phyloP scores from a whole-genome alignment of 208 protist species.

The Tritrichomonas musculus region DNA sequence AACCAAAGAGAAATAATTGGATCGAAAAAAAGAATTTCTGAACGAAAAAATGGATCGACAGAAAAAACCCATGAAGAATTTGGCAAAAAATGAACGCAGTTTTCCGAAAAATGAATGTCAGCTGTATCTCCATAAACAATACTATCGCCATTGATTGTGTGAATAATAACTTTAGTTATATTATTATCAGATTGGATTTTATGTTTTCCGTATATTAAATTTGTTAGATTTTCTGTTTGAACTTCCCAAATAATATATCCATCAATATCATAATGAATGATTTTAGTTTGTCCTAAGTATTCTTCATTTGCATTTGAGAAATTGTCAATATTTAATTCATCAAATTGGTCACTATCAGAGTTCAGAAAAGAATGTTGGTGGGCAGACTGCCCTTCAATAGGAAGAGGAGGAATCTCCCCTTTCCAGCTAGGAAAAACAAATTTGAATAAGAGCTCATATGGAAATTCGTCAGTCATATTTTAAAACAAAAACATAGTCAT shows the following conservation, averaged over 20 bases:
- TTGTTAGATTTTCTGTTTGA: neutral
- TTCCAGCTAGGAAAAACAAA: neutral
- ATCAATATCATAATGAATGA: neutral
- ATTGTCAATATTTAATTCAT: neutral
- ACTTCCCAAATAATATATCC: neutral
- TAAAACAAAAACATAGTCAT: no score
- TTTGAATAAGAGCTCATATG: neutral
- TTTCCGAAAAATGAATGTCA: no score
- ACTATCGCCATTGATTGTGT: neutral
- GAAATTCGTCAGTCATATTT: no score
- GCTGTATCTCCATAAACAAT: no score
- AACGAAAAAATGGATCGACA: neutral
- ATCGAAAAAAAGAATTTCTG: neutral
- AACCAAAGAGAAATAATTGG: neutral
- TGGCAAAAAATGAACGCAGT: neutral
- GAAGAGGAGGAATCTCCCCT: neutral
- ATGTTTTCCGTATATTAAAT: neutral
- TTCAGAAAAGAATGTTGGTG: neutral
- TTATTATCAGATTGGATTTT: neutral
- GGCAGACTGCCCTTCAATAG: neutral
- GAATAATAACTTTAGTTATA: neutral
- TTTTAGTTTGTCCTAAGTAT: neutral
- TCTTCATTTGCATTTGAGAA: neutral
- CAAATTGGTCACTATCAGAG: neutral
- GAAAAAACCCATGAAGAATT: slow-evolving; percentile 1